These are phyloP conservation scores for Cucumis melo DNA, from an alignment of 306 rosid species.

Conservation along the genomic window DNA sequence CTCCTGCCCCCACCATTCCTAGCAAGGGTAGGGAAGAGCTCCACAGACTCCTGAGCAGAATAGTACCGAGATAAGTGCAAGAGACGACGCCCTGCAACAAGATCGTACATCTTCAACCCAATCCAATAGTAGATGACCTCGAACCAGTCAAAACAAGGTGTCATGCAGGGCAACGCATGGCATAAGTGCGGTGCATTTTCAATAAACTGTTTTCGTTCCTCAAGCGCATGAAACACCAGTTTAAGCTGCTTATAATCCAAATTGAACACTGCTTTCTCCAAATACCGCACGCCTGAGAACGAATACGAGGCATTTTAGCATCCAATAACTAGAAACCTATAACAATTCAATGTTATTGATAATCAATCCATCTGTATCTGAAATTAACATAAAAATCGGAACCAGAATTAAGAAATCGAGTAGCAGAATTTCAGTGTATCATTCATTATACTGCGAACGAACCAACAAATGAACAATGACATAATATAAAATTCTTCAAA, in stretches of 20 bases:
- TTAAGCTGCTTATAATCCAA: slow-evolving; percentile 91
- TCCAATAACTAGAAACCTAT: slow-evolving; percentile 4
- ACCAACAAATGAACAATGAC: neutral
- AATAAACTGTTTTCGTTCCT: slow-evolving; percentile 86
- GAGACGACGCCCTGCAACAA: slow-evolving; percentile 76
- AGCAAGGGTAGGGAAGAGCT: slow-evolving; percentile 85
- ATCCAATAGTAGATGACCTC: slow-evolving; percentile 82
- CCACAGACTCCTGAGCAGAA: slow-evolving; percentile 73
- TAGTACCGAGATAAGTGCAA: slow-evolving; percentile 89
- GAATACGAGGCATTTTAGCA: slow-evolving; percentile 10
- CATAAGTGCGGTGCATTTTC: slow-evolving; percentile 97
- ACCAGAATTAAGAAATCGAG: neutral
- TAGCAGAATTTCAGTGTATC: neutral
- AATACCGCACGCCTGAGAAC: slow-evolving; percentile 71
- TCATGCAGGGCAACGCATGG: slow-evolving; percentile 96
- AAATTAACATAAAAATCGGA: neutral
- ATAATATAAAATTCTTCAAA: neutral
- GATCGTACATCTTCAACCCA: slow-evolving; percentile 93
- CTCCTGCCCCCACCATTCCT: slow-evolving; percentile 48
- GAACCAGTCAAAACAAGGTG: slow-evolving; percentile 93
- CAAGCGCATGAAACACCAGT: slow-evolving; percentile 93
- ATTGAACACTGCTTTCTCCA: slow-evolving; percentile 96
- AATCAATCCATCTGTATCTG: neutral
- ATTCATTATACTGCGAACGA: neutral
- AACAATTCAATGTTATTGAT: neutral